Base-by-base conservation (phyloP, 208 protist genomes). In the Blechomonas ayalai region DNA sequence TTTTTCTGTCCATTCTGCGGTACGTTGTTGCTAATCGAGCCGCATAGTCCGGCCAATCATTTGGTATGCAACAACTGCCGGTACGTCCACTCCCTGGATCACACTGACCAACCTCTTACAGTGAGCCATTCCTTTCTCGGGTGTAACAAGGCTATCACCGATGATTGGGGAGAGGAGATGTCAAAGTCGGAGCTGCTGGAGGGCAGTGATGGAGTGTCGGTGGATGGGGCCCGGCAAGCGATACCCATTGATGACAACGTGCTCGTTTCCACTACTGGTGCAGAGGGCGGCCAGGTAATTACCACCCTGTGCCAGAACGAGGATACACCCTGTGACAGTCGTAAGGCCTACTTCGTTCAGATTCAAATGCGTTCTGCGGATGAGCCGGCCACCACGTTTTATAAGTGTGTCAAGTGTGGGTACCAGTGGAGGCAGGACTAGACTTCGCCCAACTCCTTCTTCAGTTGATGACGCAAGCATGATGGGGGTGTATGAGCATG, bases 321-420 rank as follows among this genome's bases (percentile, higher is more conserved):
- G 19, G 73, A 81, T 19, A 57, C 48, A 20, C 28, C 37, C 34
- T 99, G 97, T 56, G 66, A 67, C 15, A 63, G 95, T 37, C 47
- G 61, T 10, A 65, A 78, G 44, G 95, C 96, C 6, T 96, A 82
- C 52, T 99, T 90, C 59, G 79, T 96, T 35, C 95, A 98, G 51
- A 73, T 98, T 43, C 97, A 99, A 67, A 98, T 96, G 55, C 82
- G 97, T 23, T 97, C 88, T 10, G 96, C 96, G 5, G 97, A 99
- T 82, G 97, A 99, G 73, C 97, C 97, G 16, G 89, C 94, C 37
- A 98, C 96, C 15, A 95, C 86, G 3, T 98, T 99, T 64, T 98
- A 95, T 56, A 90, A 82, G 52, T 98, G 97, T 60, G 62, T 83
- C n/a, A 79, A 95, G 49, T 98, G 96, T 54, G 79, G 79, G 29